Evolutionary conservation across 768 basidiomycete genomes (phyloP), one percentile per base, ranked within the genome.

Genomic region (Multifurca ochricompacta): DNA sequence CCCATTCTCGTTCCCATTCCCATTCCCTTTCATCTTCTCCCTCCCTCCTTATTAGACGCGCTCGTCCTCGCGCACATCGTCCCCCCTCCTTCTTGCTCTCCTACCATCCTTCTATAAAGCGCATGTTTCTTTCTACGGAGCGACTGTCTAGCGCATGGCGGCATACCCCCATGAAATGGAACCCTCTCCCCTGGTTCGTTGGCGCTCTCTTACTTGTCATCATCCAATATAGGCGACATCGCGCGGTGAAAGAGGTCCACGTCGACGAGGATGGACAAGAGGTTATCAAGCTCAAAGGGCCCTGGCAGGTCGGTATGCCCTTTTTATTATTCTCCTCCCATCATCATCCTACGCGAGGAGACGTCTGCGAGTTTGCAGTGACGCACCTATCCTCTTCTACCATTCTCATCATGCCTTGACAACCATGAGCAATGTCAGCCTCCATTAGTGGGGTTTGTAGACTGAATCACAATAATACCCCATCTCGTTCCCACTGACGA

Each of bases 131-230:
- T 5, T 58, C 40, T 3, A 25, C 67, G 84, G 87, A 78, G 39
- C 80, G 76, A 65, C 69, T 94, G 6, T 73, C 86, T 27, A 76
- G 78, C 56, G 88, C 90, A 25, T 92, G 90, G 90, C 83, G 77
- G 5, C 74, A 83, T 64, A 93, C 94, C 0, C 91, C 91, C 0
- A 93, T 88, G 32, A 89, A 83, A 69, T 98, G 94, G 94, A 95
- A 94, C 62, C 94, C 94, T 9, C 78, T 97, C 41, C 93, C 93
- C 14, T 70, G 95, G 52, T 91, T 90, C 10, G 85, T 93, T 27
- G 92, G 92, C 34, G 91, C 91, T 2, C 74, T 92, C n/a, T 78
- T 95, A 28, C 83, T 95, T 31, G 80, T 90, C 59, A 77, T 79
- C 45, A 73, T 91, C 11, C 85, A 89, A 63, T 91, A 84, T 64